phyloP scores from a whole-genome alignment of 768 basidiomycete genomes.

The Lentinus tigrinus region DNA sequence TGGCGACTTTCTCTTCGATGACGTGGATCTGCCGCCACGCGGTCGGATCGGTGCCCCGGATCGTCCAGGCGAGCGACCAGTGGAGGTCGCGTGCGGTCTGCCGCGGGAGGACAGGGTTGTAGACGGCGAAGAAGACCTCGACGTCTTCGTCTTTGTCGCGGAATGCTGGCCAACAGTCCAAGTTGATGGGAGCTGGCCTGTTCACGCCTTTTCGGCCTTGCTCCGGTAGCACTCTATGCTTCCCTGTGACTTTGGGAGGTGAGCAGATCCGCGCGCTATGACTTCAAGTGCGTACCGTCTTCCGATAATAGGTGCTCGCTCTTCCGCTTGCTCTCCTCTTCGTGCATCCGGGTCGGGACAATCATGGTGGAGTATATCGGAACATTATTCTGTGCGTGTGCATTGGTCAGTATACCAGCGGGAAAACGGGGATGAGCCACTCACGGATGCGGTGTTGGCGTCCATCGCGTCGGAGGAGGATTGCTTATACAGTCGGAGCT shows the following conservation, averaged over 20 bases:
- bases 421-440: too few relatives aligned
- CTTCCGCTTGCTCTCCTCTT: too few relatives aligned
- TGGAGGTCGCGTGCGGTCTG: neutral
- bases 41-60: neutral
- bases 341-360: too few relatives aligned
- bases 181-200: neutral
- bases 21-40: slow-evolving; percentile 1
- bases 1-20: neutral
- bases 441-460: too few relatives aligned
- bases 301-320: neutral
- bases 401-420: too few relatives aligned
- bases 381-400: too few relatives aligned
- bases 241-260: neutral
- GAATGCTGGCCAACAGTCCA: neutral
- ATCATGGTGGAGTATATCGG: too few relatives aligned
- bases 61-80: neutral
- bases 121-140: neutral
- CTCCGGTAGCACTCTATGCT: too few relatives aligned
- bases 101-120: neutral
- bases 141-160: neutral
- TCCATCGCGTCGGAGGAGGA: too few relatives aligned
- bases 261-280: neutral
- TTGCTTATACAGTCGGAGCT: too few relatives aligned
- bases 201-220: neutral
- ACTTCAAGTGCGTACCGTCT: neutral